Evolutionary conservation across 495 filamentous ascomycete species (phyloP), one percentile per base, ranked within the genome.

Genomic region (Aeminium ludgeri): DNA sequence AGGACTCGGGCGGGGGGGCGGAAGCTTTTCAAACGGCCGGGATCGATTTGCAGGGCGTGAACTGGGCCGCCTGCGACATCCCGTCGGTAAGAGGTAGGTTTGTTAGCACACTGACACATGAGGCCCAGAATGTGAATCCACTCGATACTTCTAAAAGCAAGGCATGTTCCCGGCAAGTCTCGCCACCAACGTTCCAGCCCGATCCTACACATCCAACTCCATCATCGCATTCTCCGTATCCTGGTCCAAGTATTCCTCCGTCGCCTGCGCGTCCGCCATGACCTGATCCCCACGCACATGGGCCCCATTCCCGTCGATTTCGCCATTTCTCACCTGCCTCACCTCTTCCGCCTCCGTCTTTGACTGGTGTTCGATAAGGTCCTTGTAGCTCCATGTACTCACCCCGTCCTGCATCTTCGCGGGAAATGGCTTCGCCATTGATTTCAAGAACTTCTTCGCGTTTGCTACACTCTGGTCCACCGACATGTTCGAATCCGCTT

Each of bases 401-500:
- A 93, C 78, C 0, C 89, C 89, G 44, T 93, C 86, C 55, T 92
- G 83, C 56, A 89, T 78, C 41, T 66, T 76, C 2, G 76, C 59
- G 30, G 74, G 74, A 60, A 93, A 93, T 17, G 86, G 86, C 62
- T 87, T 82, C 8, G 80, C 82, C 82, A 99, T 96, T 12, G 72
- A 74, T 38, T 77, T 70, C 52, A 99, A 56, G 62, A 96, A 99
- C 30, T 80, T 80, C 63, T 87, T 83, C 10, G 87, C 89, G 16
- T 67, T 72, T 30, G 79, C 77, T n/a, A 85, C 78, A 0, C 86
- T 83, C 80, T 95, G 93, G 55, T 99, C 91, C 0, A 86, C 94
- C 46, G 80, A 87, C 46, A 99, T 66, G 46, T 87, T 87, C 2
- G 76, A 74, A 47, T 94, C 84, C 33, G 73, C 74, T 13, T 92